Base-by-base conservation (phyloP, 495 filamentous ascomycete species). In the Lasiosphaeria hispida region DNA sequence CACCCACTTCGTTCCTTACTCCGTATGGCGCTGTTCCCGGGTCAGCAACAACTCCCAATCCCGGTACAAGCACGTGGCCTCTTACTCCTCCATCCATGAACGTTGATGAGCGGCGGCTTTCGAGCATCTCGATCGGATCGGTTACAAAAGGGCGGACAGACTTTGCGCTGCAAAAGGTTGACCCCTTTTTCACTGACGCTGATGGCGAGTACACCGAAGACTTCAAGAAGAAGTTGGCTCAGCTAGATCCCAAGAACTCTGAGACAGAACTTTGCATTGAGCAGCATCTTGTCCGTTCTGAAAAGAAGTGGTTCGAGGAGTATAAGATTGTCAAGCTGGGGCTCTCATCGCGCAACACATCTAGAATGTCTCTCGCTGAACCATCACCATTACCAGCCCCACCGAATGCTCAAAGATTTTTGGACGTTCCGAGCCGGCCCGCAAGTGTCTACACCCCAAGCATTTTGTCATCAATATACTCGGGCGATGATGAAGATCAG, bases 161-260 rank as follows among this genome's bases (percentile, higher is more conserved):
- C 36, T 63, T 63, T 85, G n/a, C 74, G 51, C 73, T 86, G 40
- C 83, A 87, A 55, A 81, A 85, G 58, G 80, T 86, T 13, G 80
- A 85, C 55, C 81, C 83, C 2, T 83, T 81, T 69, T 87, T 87
- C 65, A 85, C 80, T 8, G 85, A 87, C 62, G 72, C 77, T 4
- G 77, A 76, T 18, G 81, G 81, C 8, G 57, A 77, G 17, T 86
- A 81, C 64, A 78, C 78, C 36, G 65, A 73, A 4, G 70, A 69
- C 15, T 87, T 87, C 58, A 74, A 80, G 51, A 77, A 76, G 63
- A 74, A 76, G 53, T 73, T 83, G 6, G 68, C 75, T 1, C 60
- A 72, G 9, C 75, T 86, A 1, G 78, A 78, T 49, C 72, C 72
- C 49, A 85, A 83, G 53, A 81, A 72, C 35, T 83, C 82, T 0